Evolutionary conservation across 768 basidiomycete genomes (phyloP).

Genomic region (Pisolithus marmoratus): DNA sequence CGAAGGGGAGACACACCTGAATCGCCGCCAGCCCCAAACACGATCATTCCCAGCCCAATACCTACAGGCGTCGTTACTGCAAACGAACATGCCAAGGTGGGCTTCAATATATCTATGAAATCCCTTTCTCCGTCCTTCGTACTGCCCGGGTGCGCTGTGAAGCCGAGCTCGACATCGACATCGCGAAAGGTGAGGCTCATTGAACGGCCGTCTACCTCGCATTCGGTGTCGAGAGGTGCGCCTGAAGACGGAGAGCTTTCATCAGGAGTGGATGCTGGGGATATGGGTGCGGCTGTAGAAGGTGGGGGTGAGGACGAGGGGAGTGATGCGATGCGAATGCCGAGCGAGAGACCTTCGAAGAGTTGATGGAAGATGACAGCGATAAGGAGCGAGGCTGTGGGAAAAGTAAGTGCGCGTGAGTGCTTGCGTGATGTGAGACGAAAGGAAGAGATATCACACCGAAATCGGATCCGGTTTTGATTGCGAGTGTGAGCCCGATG

Average conservation of each 20-base stretch:
- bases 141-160: neutral
- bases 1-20: constrained; percentile 18
- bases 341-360: constrained; percentile 79
- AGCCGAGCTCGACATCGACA: neutral
- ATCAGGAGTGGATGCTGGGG: too few relatives aligned
- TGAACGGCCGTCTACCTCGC: neutral
- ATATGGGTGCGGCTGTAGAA: neutral
- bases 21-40: constrained; percentile 34
- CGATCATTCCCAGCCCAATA: constrained; percentile 52
- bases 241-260: too few relatives aligned
- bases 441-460: constrained; percentile 35
- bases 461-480: constrained; percentile 66
- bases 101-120: constrained; percentile 36
- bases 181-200: neutral
- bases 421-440: neutral
- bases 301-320: constrained; percentile 30
- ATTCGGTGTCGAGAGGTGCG: neutral
- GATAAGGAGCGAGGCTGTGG: constrained; percentile 60
- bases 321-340: constrained; percentile 70
- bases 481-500: constrained; percentile 71
- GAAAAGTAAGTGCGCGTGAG: neutral
- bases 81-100: constrained; percentile 55
- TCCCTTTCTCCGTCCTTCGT: neutral
- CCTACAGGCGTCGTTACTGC: constrained; percentile 71
- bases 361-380: constrained; percentile 80